Conservation (phyloP, 2,329 filamentous ascomycete species). For the Aspergillus fischeri region DNA sequence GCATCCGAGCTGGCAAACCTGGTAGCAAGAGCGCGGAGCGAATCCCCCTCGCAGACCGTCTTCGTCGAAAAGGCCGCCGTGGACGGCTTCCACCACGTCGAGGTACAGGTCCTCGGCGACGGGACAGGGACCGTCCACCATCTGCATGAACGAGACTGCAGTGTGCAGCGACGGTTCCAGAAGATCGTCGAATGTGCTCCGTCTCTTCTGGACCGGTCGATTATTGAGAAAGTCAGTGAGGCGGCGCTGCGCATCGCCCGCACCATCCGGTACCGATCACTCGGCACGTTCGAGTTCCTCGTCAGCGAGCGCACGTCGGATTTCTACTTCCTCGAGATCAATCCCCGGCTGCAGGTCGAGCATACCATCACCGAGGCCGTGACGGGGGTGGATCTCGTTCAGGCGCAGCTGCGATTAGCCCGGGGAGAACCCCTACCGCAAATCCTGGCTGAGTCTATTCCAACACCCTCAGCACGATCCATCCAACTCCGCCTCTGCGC, state of each 20-base stretch:
- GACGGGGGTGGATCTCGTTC: slow-evolving; percentile 52
- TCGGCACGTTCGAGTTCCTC: slow-evolving; percentile 64
- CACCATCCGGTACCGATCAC: slow-evolving; percentile 52
- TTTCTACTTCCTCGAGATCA: slow-evolving; percentile 59
- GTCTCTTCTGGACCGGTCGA: slow-evolving; percentile 46
- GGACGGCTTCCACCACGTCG: slow-evolving; percentile 58
- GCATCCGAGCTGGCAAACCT: slow-evolving; percentile 42
- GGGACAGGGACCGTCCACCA: slow-evolving; percentile 48
- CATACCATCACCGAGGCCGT: slow-evolving; percentile 60
- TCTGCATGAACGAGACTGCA: slow-evolving; percentile 59
- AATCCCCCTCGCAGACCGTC: slow-evolving; percentile 55
- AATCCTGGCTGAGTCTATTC: slow-evolving; percentile 30
- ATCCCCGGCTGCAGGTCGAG: slow-evolving; percentile 59
- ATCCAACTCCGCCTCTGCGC: slow-evolving; percentile 58
- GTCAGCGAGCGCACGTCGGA: slow-evolving; percentile 47
- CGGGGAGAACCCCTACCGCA: slow-evolving; percentile 45
- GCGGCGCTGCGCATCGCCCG: slow-evolving; percentile 44
- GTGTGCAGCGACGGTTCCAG: slow-evolving; percentile 57
- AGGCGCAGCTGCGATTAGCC: slow-evolving; percentile 51
- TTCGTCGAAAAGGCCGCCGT: slow-evolving; percentile 62
- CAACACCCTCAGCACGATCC: slow-evolving; percentile 17
- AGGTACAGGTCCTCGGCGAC: slow-evolving; percentile 59
- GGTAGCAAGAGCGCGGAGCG: slow-evolving; percentile 50
- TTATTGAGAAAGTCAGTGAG: slow-evolving; percentile 50
- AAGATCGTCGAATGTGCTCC: slow-evolving; percentile 60